phyloP scores from a whole-genome alignment of 192 early-diverging fungal genomes.

The Coemansia sp. region DNA sequence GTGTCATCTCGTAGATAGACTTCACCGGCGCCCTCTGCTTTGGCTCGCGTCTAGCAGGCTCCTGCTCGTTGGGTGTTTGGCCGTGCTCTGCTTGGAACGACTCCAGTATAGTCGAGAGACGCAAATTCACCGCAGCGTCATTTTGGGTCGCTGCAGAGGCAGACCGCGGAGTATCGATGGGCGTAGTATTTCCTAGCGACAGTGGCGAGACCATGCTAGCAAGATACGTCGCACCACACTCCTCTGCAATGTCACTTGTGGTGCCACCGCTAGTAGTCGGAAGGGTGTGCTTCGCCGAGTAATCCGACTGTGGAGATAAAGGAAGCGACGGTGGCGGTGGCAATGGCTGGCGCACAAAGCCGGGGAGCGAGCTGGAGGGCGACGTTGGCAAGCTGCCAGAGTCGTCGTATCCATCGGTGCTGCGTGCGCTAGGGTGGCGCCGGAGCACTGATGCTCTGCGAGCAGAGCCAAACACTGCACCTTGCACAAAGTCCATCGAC shows the following conservation, averaged over 20 bases:
- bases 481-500: constrained; percentile 53
- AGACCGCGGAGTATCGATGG: constrained; percentile 10
- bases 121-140: neutral
- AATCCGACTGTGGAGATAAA: constrained; percentile 1
- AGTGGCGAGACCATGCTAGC: constrained; percentile 34
- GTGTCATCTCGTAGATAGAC: constrained; percentile 47
- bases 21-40: constrained; percentile 16
- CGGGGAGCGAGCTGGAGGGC: constrained; percentile 23
- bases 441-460: constrained; percentile 40
- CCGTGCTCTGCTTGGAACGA: constrained; percentile 16
- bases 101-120: constrained; percentile 49
- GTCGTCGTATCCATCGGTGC: constrained; percentile 9
- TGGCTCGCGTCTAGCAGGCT: neutral
- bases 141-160: neutral
- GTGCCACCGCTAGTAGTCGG: neutral
- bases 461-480: constrained; percentile 54
- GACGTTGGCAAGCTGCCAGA: constrained; percentile 9
- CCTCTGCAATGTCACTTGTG: neutral
- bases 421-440: constrained; percentile 39
- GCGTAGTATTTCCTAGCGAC: constrained; percentile 22
- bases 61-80: neutral
- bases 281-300: neutral
- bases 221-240: constrained; percentile 5
- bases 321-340: constrained; percentile 30
- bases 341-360: constrained; percentile 42